Evolutionary conservation across 495 filamentous ascomycete species (phyloP).

Genomic region (Talaromyces proteolyticus): DNA sequence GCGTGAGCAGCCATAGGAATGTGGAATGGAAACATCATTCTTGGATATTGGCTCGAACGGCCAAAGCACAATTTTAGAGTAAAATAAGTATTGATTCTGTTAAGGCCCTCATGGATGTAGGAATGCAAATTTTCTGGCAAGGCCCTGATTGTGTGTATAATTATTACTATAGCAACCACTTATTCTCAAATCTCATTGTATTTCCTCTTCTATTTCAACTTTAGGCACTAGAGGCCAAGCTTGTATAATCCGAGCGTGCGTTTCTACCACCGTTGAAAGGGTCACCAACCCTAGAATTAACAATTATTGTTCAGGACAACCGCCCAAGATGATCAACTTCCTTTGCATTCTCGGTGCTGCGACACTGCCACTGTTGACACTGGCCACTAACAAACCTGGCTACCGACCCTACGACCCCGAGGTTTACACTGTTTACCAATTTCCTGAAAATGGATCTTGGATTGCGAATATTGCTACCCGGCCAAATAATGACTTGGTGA

Average conservation of each 20-base stretch:
- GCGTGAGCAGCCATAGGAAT: not conserved
- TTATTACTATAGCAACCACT: too few relatives aligned
- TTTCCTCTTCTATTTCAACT: too few relatives aligned
- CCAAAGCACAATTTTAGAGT: not conserved
- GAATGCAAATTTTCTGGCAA: not conserved
- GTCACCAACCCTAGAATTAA: too few relatives aligned
- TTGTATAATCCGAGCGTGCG: too few relatives aligned
- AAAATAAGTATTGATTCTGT: not conserved
- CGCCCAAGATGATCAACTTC: not conserved
- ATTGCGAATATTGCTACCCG: conserved; percentile 33
- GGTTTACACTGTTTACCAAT: conserved; percentile 22
- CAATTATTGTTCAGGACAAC: not conserved
- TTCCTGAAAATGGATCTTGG: conserved; percentile 29
- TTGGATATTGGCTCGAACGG: not conserved
- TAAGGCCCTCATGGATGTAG: too few relatives aligned
- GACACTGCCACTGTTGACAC: not conserved
- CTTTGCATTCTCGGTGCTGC: not conserved
- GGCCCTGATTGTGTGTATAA: too few relatives aligned
- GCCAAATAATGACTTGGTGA: conserved; percentile 25
- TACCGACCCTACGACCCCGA: not conserved
- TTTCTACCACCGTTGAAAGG: too few relatives aligned
- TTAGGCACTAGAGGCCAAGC: too few relatives aligned
- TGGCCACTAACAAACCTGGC: conserved; percentile 3
- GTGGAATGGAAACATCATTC: not conserved
- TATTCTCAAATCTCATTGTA: too few relatives aligned